phyloP scores from a whole-genome alignment of 768 basidiomycete genomes.

The Auricularia sp. region DNA sequence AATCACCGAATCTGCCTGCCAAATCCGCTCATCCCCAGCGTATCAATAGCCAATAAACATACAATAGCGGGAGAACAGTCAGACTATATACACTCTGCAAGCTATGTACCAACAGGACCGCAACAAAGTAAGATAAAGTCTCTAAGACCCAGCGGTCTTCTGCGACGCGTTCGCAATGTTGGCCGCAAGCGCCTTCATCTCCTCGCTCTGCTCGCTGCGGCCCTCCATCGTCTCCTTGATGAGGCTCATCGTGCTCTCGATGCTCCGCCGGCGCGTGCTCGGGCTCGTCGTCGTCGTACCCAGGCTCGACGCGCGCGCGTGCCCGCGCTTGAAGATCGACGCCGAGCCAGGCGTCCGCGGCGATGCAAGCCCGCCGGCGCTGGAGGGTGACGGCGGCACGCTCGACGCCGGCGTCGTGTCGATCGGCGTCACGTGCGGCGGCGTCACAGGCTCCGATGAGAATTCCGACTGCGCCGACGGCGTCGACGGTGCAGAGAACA shows the following conservation, averaged over 20 bases:
- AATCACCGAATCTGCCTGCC: no score
- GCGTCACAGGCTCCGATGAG: constrained; percentile 24
- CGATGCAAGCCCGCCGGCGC: constrained; percentile 23
- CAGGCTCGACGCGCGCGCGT: constrained; percentile 53
- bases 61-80: no score
- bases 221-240: constrained; percentile 30
- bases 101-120: no score
- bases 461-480: constrained; percentile 34
- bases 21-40: no score
- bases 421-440: background rate
- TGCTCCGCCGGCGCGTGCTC: constrained; percentile 27
- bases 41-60: no score
- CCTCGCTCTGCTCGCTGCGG: background rate
- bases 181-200: background rate
- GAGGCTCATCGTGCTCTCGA: constrained; percentile 35
- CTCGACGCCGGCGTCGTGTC: background rate
- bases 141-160: background rate
- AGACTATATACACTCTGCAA: no score
- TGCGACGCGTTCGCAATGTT: background rate
- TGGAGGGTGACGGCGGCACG: constrained; percentile 20
- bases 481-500: constrained; percentile 9
- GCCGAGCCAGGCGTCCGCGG: background rate
- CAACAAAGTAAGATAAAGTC: no score
- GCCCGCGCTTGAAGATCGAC: constrained; percentile 52
- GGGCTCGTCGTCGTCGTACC: constrained; percentile 34